Percentiles rank a stretch among this genome's conserved stretches.
These are phyloP conservation scores for Coemansia sp. DNA, from an alignment of 192 early-diverging fungal genomes.

Conservation along the genomic window DNA sequence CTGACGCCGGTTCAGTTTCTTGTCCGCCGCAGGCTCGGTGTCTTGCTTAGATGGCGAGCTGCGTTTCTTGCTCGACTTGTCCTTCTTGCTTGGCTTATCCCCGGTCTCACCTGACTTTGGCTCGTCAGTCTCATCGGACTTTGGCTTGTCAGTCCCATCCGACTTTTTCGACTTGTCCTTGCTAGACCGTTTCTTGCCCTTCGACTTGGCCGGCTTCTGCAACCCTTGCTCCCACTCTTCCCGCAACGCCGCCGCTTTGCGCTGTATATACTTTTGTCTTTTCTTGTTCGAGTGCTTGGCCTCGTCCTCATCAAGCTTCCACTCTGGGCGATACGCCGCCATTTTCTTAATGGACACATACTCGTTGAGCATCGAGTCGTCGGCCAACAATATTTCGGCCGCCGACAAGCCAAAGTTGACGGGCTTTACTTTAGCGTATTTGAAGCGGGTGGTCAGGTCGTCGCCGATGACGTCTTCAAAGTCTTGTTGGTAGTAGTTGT, in stretches of 20 bases:
- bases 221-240: conserved; percentile 26
- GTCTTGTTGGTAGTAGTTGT: conserved; percentile 89
- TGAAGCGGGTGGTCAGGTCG: conserved; percentile 85
- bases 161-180: conserved; percentile 14
- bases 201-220: conserved; percentile 19
- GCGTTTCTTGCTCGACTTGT: not conserved
- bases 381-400: conserved; percentile 87
- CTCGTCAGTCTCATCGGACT: not conserved
- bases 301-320: conserved; percentile 54
- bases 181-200: conserved; percentile 40
- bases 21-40: conserved; percentile 1
- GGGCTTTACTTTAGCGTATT: conserved; percentile 81
- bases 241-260: conserved; percentile 29
- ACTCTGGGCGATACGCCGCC: conserved; percentile 74
- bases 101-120: too few species aligned
- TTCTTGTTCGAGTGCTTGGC: conserved; percentile 60
- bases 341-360: conserved; percentile 82
- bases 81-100: not conserved
- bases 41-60: not conserved
- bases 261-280: conserved; percentile 54
- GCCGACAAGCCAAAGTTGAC: conserved; percentile 76
- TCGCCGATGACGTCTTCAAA: conserved; percentile 87
- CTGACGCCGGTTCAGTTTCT: conserved; percentile 37
- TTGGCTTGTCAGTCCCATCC: not conserved
- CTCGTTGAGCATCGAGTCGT: conserved; percentile 84